Base-by-base conservation (phyloP, 805 yeast species). In the Nakazawaea laoshanensis region DNA sequence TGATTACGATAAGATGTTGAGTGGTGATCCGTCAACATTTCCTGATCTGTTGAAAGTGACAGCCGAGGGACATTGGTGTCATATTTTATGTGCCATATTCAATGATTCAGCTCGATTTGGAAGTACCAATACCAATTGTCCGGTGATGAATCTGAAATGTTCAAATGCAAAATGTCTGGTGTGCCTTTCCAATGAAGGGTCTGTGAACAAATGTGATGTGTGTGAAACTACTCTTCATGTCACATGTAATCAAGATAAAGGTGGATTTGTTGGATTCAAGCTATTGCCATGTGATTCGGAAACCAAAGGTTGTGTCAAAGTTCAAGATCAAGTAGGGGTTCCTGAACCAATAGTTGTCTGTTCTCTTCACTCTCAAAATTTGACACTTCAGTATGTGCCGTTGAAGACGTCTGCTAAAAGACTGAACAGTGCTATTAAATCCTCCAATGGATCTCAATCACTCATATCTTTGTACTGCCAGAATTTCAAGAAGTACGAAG, bases 31-130 rank as follows among this genome's bases (percentile, higher is more conserved):
- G 3, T 20, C 22, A 7, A 5, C 5, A 8, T 19, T 19, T 16
- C 77, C 83, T 0, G 88, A 80, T 44, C 83, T 76, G 19, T 50
- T 85, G 44, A 81, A 82, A 46, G 64, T 85, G n/a, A 74, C 92
- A 0, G 43, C 48, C 4, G 70, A 65, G 35, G 83, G 83, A 1
- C 62, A 65, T 37, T 87, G 96, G 96, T 74, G 77, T 21, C 96
- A 87, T 58, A 57, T 79, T 3, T 40, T 71, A 3, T 87, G 96
- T 55, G 77, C 88, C 0, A 31, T 81, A 0, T 76, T 77, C 48
- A 57, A 60, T 19, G 54, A 68, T 4, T 55, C 59, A n/a, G 49
- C 67, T 4, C 53, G 51, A 19, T 72, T 66, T 47, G 73, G 64
- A 0, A 57, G 65, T 40, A 21, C 61, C 1, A 38, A 47, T 14